Evolutionary conservation across 1,284 basidiomycete species (phyloP).

Genomic region (Ganoderma boninense): DNA sequence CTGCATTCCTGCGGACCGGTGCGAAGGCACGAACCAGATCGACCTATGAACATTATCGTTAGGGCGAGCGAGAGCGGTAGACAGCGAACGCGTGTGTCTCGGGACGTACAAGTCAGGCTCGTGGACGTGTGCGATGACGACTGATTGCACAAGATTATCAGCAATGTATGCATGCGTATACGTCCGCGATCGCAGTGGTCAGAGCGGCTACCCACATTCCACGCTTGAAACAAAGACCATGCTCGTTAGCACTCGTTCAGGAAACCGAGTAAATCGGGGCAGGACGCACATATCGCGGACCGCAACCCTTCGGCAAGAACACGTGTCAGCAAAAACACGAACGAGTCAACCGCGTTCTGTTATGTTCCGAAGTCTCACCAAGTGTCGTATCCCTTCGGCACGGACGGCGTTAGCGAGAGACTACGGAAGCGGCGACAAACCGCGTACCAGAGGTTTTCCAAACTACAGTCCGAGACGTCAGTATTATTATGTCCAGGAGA

Average conservation of each 20-base stretch:
- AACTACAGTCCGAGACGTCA: slow-evolving; percentile 41
- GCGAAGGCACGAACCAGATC: slow-evolving; percentile 62
- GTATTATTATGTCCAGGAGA: too few species aligned
- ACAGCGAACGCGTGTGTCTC: background rate
- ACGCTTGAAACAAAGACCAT: slow-evolving; percentile 51
- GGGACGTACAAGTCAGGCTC: slow-evolving; percentile 78
- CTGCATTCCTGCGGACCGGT: background rate
- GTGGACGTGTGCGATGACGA: slow-evolving; percentile 70
- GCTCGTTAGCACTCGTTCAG: background rate
- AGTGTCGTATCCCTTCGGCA: slow-evolving; percentile 59
- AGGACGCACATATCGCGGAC: slow-evolving; percentile 79
- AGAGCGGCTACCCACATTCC: slow-evolving; percentile 59
- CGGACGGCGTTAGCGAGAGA: background rate
- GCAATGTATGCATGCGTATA: background rate
- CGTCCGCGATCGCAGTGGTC: background rate
- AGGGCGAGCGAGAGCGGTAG: slow-evolving; percentile 5
- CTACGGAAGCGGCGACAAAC: too few species aligned
- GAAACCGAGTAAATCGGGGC: background rate
- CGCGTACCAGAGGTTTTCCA: slow-evolving; percentile 54
- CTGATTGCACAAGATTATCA: slow-evolving; percentile 44
- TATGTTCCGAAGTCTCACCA: slow-evolving; percentile 47
- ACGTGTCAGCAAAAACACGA: background rate
- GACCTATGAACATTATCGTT: slow-evolving; percentile 54
- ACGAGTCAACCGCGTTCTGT: background rate
- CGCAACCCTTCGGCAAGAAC: slow-evolving; percentile 60